Evolutionary conservation across 768 basidiomycete genomes (phyloP), one percentile per base, ranked within the genome.

Genomic region (Bullera alba): DNA sequence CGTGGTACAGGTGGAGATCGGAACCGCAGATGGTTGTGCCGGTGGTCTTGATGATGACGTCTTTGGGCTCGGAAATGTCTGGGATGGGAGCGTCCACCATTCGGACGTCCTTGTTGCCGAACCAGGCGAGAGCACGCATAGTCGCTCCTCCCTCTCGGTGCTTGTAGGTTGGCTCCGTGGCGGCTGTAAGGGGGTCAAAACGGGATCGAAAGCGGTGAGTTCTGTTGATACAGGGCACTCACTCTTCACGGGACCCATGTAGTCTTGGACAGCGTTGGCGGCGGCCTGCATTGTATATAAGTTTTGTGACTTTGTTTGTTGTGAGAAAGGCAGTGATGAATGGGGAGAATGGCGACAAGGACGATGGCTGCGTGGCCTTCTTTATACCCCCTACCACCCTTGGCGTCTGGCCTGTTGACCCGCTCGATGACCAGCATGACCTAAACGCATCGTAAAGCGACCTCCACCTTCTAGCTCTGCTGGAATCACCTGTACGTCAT

Each of bases 21-120:
- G 79, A 81, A 4, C 85, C 82, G 57, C 83, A 85, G 42, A 85
- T 80, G 16, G 84, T 87, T 0, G 82, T 81, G 0, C 85, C 85
- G 19, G 86, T 87, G 3, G 86, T 80, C 69, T 80, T 79, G 48
- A 87, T 60, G 48, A 87, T 80, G 46, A 87, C 82, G 57, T 89
- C 86, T 47, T 64, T 59, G 61, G 82, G 78, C n/a, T 81, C 79
- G 53, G 86, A 80, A 60, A 87, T 79, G 50, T 80, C 80, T 2
- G 79, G 79, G 42, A 80, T 74, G 15, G 77, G 76, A 2, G 75
- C 76, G 36, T 80, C 77, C 54, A 78, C 70, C 51, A 79, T 54
- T 34, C 70, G 57, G 44, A 76, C 79, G 73, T 65, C 58, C 14
- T 60, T 64, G 6, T 76, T 70, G 1, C 83, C 81, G 56, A 81